A percentile compares a stretch with the other conserved stretches of the same genome.
Conservation (phyloP, 495 filamentous ascomycete genomes). For the Sphaerosporella brunnea region DNA sequence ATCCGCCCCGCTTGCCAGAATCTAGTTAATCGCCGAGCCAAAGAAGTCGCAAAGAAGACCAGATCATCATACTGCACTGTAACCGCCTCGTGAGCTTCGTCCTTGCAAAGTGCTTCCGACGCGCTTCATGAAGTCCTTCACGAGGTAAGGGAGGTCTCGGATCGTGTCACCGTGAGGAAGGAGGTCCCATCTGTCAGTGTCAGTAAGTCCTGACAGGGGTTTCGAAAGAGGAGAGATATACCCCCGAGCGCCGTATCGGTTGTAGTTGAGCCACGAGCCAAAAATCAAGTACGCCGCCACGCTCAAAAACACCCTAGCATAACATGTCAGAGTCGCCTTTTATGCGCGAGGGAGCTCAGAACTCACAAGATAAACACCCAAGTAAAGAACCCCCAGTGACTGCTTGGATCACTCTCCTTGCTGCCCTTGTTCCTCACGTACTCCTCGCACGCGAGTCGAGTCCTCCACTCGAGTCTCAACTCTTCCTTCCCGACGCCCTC, state of each 20-base stretch:
- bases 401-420: slow-evolving; percentile 24
- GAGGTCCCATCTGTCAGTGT: slow-evolving; percentile 55
- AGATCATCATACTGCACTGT: slow-evolving; percentile 89
- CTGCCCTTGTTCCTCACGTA: slow-evolving; percentile 28
- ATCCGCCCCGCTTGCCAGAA: too few relatives aligned
- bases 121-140: slow-evolving; percentile 67
- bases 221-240: slow-evolving; percentile 9
- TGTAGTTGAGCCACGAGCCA: slow-evolving; percentile 97
- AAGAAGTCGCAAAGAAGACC: too few relatives aligned
- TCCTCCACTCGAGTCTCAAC: slow-evolving; percentile 62
- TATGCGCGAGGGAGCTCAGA: neutral
- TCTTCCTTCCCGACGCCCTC: slow-evolving; percentile 29
- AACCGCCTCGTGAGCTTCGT: slow-evolving; percentile 63
- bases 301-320: slow-evolving; percentile 56
- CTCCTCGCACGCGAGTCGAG: slow-evolving; percentile 65
- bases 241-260: slow-evolving; percentile 74
- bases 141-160: slow-evolving; percentile 75
- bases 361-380: slow-evolving; percentile 93
- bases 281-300: slow-evolving; percentile 90
- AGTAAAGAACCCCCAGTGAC: slow-evolving; percentile 84
- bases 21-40: too few relatives aligned
- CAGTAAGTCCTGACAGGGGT: slow-evolving; percentile 7
- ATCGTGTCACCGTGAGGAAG: slow-evolving; percentile 85
- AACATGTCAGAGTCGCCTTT: neutral
- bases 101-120: slow-evolving; percentile 69